Conservation (phyloP, 495 filamentous ascomycete genomes). For the Penicillium manginii region DNA sequence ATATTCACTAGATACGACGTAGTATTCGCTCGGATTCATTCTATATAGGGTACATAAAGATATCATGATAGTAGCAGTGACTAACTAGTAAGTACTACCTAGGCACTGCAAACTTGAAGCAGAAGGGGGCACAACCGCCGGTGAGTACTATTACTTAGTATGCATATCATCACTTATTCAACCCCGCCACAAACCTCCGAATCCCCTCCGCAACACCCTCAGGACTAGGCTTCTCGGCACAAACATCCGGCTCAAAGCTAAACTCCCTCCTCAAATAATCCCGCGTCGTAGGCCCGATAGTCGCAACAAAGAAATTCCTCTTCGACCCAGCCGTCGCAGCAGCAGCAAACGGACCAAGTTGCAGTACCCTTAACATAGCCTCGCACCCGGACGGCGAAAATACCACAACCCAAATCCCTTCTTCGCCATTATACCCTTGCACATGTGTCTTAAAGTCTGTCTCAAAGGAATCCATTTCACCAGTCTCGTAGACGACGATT, state of each 20-base stretch:
- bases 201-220: conserved; percentile 80
- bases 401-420: conserved; percentile 80
- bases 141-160: no score
- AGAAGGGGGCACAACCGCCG: no score
- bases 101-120: no score
- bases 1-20: neutral
- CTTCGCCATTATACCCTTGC: conserved; percentile 12
- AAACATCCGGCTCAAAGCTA: conserved; percentile 78
- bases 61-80: neutral
- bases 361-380: conserved; percentile 73
- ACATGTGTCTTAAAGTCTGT: conserved; percentile 57
- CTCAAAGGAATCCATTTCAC: conserved; percentile 74
- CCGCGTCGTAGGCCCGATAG: conserved; percentile 92
- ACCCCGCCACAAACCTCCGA: conserved; percentile 48
- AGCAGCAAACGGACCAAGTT: conserved; percentile 25
- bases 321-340: conserved; percentile 6
- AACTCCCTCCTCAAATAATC: conserved; percentile 70
- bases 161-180: neutral
- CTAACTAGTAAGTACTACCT: neutral
- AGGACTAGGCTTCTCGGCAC: conserved; percentile 78
- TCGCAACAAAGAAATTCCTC: conserved; percentile 65
- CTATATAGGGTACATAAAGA: neutral
- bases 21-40: neutral
- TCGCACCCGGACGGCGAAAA: conserved; percentile 92
- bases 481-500: conserved; percentile 82